Evolutionary conservation across 1,139 yeast genomes (phyloP).

Genomic region (Nakaseomyces nivariensis): DNA sequence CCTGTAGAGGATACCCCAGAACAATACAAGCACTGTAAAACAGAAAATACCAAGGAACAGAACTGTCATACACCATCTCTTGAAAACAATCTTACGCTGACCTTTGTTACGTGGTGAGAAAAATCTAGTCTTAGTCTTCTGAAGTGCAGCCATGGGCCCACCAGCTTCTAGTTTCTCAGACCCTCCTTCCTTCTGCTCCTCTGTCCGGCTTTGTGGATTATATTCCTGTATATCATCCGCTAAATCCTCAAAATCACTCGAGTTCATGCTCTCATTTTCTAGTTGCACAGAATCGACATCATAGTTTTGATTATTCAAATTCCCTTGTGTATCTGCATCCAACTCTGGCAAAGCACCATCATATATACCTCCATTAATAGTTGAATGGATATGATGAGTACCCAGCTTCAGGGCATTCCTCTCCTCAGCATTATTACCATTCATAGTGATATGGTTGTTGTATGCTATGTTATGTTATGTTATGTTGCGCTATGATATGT

Average conservation of each 20-base stretch:
- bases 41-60: constrained; percentile 4
- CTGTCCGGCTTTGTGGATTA: neutral
- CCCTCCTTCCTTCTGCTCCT: neutral
- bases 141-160: neutral
- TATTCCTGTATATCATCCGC: neutral
- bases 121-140: neutral
- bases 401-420: neutral
- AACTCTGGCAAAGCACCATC: constrained; percentile 1
- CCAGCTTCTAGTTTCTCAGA: constrained; percentile 1
- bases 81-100: constrained; percentile 8
- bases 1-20: constrained; percentile 6
- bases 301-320: neutral
- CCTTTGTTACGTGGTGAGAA: constrained; percentile 10
- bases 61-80: constrained; percentile 8
- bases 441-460: neutral
- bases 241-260: neutral
- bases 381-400: neutral
- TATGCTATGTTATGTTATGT: too few species aligned
- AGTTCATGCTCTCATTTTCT: neutral
- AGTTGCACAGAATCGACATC: neutral
- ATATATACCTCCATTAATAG: neutral
- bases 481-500: too few species aligned
- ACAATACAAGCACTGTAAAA: constrained; percentile 4
- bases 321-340: neutral
- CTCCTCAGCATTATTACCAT: neutral